Evolutionary conservation across 1,284 basidiomycete species (phyloP), one percentile per base, ranked within the genome.

Genomic region (Malassezia nana): DNA sequence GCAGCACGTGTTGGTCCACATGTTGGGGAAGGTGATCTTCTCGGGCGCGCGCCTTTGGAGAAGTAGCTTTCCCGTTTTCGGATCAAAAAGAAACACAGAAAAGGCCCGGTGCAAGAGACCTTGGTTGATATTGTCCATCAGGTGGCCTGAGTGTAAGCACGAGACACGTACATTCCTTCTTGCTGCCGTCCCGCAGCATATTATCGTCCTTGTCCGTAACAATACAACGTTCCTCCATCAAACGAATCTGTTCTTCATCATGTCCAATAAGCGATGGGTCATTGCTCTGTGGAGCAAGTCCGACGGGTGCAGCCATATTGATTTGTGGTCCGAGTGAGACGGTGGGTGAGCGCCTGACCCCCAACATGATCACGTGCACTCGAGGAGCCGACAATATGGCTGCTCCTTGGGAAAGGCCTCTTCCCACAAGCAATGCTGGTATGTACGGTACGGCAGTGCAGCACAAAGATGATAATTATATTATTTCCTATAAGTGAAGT

Each of bases 1-100:
- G 78, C 94, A 98, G 76, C 94, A 99, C 3, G 94, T 98, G 77
- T 99, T 99, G 35, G 94, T 99, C 94, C 94, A 99, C 89, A 96
- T 91, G 74, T 88, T 83, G 1, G 94, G 94, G 79, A 99, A 99
- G 2, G 94, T 99, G 73, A 99, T 99, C 80, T 99, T 99, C 79
- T 96, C 91, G 24, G 83, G 80, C 9, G 94, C 94, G 40, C 94
- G 82, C 74, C 89, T 87, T 76, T 99, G 94, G 32, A 99, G 81
- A 16, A 99, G 80, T n/a, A 99, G 81, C 74, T 86, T 88, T 50
- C 92, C 94, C 74, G 94, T 88, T 7, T 82, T 82, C 0, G 94
- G 92, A 45, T 91, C 81, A 79, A 98, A 99, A 59, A 98, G 81
- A 76, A 99, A 98, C 40, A 86, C 89, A 62, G 90, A 95, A 78